Percentiles rank a stretch among this genome's conserved stretches.
Conservation (phyloP, 768 basidiomycete genomes). For the Dentipellis fragilis region DNA sequence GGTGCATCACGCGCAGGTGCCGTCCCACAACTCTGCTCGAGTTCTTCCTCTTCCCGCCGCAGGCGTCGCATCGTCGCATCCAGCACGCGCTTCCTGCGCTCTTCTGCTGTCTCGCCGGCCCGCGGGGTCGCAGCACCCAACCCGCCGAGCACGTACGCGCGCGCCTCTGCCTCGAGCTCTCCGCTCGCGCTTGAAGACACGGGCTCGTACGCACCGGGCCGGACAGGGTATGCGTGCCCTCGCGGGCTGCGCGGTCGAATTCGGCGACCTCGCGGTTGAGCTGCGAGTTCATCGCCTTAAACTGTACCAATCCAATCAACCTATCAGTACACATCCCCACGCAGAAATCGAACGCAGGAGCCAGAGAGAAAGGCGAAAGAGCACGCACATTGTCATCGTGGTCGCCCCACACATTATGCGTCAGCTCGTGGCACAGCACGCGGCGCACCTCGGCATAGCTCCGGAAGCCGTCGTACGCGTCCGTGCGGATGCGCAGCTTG, state of each 20-base stretch:
- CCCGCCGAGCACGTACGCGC: slow-evolving; percentile 42
- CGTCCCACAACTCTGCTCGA: slow-evolving; percentile 43
- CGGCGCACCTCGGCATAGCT: slow-evolving; percentile 52
- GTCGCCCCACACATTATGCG: slow-evolving; percentile 66
- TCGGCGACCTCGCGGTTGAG: slow-evolving; percentile 65
- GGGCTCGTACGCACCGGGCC: slow-evolving; percentile 15
- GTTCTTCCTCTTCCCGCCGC: slow-evolving; percentile 55
- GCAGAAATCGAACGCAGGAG: background rate
- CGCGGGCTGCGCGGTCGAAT: slow-evolving; percentile 43
- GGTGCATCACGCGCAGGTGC: too few relatives aligned
- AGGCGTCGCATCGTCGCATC: slow-evolving; percentile 56
- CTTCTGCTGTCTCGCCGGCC: slow-evolving; percentile 39
- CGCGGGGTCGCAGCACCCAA: background rate
- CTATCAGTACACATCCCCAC: background rate
- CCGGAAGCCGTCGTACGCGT: slow-evolving; percentile 64
- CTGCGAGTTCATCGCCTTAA: slow-evolving; percentile 66
- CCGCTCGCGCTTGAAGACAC: slow-evolving; percentile 45
- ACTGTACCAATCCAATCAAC: slow-evolving; percentile 28
- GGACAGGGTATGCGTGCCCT: slow-evolving; percentile 45
- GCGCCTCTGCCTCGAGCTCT: slow-evolving; percentile 43
- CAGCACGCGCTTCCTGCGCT: slow-evolving; percentile 42
- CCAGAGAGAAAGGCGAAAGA: background rate
- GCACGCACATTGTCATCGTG: slow-evolving; percentile 62
- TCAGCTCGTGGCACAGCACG: slow-evolving; percentile 68
- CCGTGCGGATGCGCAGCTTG: slow-evolving; percentile 59